These are phyloP conservation scores for Phyllosticta paracitricarpa DNA, from an alignment of 2,329 filamentous ascomycete species.

Conservation along the genomic window DNA sequence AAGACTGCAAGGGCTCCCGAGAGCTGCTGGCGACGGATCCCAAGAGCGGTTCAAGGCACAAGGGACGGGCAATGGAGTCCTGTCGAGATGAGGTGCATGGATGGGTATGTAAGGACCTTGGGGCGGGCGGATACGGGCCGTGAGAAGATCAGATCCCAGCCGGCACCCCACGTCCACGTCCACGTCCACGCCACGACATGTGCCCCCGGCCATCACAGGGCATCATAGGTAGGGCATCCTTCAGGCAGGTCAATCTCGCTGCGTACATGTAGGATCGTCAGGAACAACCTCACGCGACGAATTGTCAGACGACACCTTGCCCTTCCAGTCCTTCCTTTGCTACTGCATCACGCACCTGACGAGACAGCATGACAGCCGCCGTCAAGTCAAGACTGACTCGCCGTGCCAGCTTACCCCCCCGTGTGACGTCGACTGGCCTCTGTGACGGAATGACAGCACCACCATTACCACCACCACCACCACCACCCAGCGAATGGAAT, in stretches of 20 bases:
- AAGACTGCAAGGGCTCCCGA: too few relatives aligned
- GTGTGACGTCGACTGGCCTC: conserved; percentile 6
- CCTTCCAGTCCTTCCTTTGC: background rate
- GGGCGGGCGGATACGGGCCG: too few relatives aligned
- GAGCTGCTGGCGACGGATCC: too few relatives aligned
- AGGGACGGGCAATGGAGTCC: too few relatives aligned
- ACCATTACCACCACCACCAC: background rate
- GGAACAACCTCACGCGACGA: background rate
- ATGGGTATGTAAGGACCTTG: too few relatives aligned
- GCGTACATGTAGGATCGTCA: background rate
- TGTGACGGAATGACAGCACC: background rate
- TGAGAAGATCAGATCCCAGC: too few relatives aligned
- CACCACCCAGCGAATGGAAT: background rate
- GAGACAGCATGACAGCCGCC: background rate
- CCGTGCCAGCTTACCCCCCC: background rate
- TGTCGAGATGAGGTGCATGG: too few relatives aligned
- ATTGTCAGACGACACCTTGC: background rate
- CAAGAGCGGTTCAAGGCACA: too few relatives aligned
- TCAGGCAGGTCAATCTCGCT: background rate
- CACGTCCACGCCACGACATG: background rate
- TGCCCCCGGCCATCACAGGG: background rate
- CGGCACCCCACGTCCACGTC: too few relatives aligned
- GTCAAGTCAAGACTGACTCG: background rate
- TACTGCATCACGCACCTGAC: background rate
- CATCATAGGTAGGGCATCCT: background rate